phyloP scores from a whole-genome alignment of 202 grass and related monocot genomes.

The Zoysia matrella region DNA sequence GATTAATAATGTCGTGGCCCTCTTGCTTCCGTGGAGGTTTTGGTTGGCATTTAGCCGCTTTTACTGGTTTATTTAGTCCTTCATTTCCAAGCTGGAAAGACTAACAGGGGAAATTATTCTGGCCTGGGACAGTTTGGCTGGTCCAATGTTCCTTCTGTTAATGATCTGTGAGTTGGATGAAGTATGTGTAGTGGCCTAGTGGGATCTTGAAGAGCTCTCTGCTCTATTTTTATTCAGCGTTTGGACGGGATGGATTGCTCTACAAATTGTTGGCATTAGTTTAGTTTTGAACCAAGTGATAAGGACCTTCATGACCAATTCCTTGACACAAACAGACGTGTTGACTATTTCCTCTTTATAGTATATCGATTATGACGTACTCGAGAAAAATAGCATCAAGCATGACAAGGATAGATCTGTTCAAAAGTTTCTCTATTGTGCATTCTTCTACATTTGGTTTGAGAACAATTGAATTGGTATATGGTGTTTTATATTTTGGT shows the following conservation, averaged over 20 bases:
- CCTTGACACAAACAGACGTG: background rate
- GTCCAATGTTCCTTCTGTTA: slow-evolving; percentile 26
- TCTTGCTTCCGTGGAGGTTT: slow-evolving; percentile 32
- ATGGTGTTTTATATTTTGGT: slow-evolving; percentile 34
- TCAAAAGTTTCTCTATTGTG: background rate
- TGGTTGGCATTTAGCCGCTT: slow-evolving; percentile 31
- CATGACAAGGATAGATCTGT: slow-evolving; percentile 13
- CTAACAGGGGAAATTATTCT: slow-evolving; percentile 14
- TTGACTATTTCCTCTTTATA: background rate
- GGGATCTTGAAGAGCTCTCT: slow-evolving; percentile 9
- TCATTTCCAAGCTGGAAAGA: slow-evolving; percentile 44
- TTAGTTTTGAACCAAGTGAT: slow-evolving; percentile 1
- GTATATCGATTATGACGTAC: slow-evolving; percentile 7
- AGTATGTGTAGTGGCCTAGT: background rate
- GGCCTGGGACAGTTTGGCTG: slow-evolving; percentile 39
- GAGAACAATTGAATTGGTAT: slow-evolving; percentile 31
- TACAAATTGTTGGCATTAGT: background rate
- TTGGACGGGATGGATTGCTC: background rate
- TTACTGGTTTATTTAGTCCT: slow-evolving; percentile 20
- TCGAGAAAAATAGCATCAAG: slow-evolving; percentile 17
- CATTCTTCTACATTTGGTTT: slow-evolving; percentile 10
- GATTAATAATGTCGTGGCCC: slow-evolving; percentile 29
- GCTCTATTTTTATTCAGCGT: background rate
- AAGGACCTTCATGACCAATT: background rate
- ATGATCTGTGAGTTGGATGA: slow-evolving; percentile 23